A percentile compares a stretch with the other conserved stretches of the same genome.
Conservation (phyloP, 2,329 filamentous ascomycete species). For the Venturia pyrina region DNA sequence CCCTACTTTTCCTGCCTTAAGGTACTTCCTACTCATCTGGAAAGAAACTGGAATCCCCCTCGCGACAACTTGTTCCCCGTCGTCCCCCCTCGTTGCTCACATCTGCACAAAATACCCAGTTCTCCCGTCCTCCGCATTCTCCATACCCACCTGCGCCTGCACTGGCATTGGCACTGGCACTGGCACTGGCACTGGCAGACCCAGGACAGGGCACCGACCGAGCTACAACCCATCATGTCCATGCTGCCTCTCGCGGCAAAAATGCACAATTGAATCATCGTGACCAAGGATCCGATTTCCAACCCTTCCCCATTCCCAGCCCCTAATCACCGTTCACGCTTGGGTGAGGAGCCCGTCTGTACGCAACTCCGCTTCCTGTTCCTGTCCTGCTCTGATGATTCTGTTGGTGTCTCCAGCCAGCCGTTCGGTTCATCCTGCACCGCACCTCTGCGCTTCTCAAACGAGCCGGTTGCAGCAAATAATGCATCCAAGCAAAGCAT, state of each 20-base stretch:
- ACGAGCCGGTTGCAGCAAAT: background rate
- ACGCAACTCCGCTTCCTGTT: background rate
- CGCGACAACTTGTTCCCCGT: too few relatives aligned
- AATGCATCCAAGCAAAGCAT: too few relatives aligned
- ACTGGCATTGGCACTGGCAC: too few relatives aligned
- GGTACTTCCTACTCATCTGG: too few relatives aligned
- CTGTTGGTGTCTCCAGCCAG: too few relatives aligned
- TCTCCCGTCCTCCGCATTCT: background rate
- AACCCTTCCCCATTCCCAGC: background rate
- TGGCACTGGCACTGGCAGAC: too few relatives aligned
- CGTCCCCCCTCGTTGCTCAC: background rate
- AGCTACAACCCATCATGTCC: background rate
- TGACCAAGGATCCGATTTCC: background rate
- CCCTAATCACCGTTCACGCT: background rate
- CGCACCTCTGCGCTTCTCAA: background rate
- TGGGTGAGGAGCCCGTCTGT: too few relatives aligned
- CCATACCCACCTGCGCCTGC: background rate
- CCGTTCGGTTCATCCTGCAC: background rate
- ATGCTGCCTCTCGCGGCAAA: background rate
- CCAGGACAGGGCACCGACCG: background rate
- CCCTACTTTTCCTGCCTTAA: too few relatives aligned
- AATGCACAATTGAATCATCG: constrained; percentile 5
- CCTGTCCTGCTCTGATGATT: background rate
- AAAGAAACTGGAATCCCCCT: too few relatives aligned
- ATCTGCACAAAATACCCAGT: background rate